Conservation (phyloP, 1,284 basidiomycete genomes). For the Taiwanofungus camphoratus region DNA sequence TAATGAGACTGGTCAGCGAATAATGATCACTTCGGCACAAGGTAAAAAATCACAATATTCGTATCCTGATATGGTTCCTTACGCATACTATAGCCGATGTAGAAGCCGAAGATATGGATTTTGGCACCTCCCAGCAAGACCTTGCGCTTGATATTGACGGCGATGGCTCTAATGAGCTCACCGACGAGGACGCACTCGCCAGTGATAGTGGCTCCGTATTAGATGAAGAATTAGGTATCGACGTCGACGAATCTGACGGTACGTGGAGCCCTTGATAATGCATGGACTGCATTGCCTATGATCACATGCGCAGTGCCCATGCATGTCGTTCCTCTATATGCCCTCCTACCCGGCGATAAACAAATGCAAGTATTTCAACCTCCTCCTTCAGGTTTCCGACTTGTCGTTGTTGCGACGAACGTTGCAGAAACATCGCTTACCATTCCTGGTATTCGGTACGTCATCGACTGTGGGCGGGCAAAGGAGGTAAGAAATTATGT, state of each 20-base stretch:
- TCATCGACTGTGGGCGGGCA: slow-evolving; percentile 71
- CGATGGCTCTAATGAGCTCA: slow-evolving; percentile 37
- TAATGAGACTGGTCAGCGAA: slow-evolving; percentile 15
- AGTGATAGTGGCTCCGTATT: slow-evolving; percentile 43
- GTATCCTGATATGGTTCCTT: no score
- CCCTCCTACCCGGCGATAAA: slow-evolving; percentile 64
- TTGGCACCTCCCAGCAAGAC: slow-evolving; percentile 43
- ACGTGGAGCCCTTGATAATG: slow-evolving; percentile 18
- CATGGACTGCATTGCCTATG: not conserved
- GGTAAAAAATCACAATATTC: slow-evolving; percentile 27
- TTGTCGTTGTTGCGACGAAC: slow-evolving; percentile 74
- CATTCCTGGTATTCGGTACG: slow-evolving; percentile 73
- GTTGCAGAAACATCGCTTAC: slow-evolving; percentile 79
- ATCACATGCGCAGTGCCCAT: slow-evolving; percentile 46
- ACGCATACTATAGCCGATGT: slow-evolving; percentile 45
- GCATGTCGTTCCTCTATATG: slow-evolving; percentile 73
- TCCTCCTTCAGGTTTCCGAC: slow-evolving; percentile 56
- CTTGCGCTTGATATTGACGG: slow-evolving; percentile 56
- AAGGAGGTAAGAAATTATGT: slow-evolving; percentile 55
- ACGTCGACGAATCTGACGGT: slow-evolving; percentile 60
- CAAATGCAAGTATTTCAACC: slow-evolving; percentile 71
- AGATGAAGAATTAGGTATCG: slow-evolving; percentile 49
- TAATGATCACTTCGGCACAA: slow-evolving; percentile 39
- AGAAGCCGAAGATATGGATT: slow-evolving; percentile 81
- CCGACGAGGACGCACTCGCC: slow-evolving; percentile 43